Conservation (phyloP, 169 alveolate species). For the Plasmodium chabaudi region DNA sequence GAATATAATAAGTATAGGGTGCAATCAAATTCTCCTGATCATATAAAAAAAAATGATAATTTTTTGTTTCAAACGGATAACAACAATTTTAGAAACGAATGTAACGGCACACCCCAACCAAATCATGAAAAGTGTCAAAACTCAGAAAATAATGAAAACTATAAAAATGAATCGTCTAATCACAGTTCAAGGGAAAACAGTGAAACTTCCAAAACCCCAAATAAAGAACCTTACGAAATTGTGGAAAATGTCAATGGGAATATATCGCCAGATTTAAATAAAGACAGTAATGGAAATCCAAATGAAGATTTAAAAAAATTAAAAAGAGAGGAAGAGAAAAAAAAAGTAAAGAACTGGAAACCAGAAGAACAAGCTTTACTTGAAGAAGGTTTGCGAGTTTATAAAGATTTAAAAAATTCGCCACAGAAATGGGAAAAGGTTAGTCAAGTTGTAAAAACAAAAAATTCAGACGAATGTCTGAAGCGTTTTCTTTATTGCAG, state of each 20-base stretch:
- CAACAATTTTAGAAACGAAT: neutral
- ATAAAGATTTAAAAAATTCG: slow-evolving; percentile 62
- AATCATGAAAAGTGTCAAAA: neutral
- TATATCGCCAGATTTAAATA: neutral
- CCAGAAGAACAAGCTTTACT: slow-evolving; percentile 57
- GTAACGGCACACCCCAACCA: neutral
- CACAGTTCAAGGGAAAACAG: neutral
- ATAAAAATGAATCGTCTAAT: neutral
- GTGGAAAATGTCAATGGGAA: neutral
- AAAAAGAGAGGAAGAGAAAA: slow-evolving; percentile 74
- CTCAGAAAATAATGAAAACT: slow-evolving; percentile 7
- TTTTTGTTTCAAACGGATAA: neutral
- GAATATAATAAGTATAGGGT: neutral
- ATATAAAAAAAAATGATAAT: neutral
- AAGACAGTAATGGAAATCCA: neutral
- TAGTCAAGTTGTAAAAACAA: slow-evolving; percentile 60
- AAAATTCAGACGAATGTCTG: slow-evolving; percentile 54
- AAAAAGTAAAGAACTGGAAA: slow-evolving; percentile 69
- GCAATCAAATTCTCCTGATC: neutral
- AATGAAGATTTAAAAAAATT: slow-evolving; percentile 39
- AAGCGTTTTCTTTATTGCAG: slow-evolving; percentile 72
- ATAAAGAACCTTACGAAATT: neutral
- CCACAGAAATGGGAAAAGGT: slow-evolving; percentile 70
- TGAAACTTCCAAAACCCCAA: neutral
- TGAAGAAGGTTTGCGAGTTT: slow-evolving; percentile 57